Evolutionary conservation across 345 rosid species (phyloP).

Genomic region (Clausena lansium): DNA sequence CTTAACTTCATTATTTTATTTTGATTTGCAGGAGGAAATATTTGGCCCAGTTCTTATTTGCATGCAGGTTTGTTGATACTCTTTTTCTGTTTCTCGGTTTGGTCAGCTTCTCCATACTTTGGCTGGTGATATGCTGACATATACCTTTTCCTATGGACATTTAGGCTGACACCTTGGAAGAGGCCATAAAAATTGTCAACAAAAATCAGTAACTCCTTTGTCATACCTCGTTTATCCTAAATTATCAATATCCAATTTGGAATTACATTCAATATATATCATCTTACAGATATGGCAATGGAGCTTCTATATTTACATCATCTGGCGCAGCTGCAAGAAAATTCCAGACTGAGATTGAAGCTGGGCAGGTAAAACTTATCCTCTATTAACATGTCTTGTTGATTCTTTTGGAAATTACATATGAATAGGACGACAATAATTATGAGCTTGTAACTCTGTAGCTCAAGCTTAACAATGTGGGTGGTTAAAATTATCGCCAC

Average conservation of each 20-base stretch:
- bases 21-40: slow-evolving; percentile 81
- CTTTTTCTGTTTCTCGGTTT: slow-evolving; percentile 11
- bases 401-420: neutral
- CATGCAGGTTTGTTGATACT: slow-evolving; percentile 59
- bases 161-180: slow-evolving; percentile 89
- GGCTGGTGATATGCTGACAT: slow-evolving; percentile 8
- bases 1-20: slow-evolving; percentile 4
- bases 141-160: slow-evolving; percentile 4
- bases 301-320: slow-evolving; percentile 86
- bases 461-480: neutral
- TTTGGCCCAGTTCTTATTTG: slow-evolving; percentile 98
- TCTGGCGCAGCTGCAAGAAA: slow-evolving; percentile 95
- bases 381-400: neutral
- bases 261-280: slow-evolving; percentile 1
- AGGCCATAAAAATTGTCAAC: slow-evolving; percentile 78
- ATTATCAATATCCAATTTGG: neutral
- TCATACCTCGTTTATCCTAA: neutral
- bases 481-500: neutral
- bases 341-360: slow-evolving; percentile 91
- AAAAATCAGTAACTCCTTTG: slow-evolving; percentile 57
- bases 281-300: slow-evolving; percentile 78
- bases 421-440: neutral
- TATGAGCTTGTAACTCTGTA: neutral
- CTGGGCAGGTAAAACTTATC: slow-evolving; percentile 72
- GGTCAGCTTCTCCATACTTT: neutral